A percentile compares a stretch with the other conserved stretches of the same genome.
Evolutionary conservation across 1,139 yeast genomes (phyloP).

Genomic region (Protomyces inouyei): DNA sequence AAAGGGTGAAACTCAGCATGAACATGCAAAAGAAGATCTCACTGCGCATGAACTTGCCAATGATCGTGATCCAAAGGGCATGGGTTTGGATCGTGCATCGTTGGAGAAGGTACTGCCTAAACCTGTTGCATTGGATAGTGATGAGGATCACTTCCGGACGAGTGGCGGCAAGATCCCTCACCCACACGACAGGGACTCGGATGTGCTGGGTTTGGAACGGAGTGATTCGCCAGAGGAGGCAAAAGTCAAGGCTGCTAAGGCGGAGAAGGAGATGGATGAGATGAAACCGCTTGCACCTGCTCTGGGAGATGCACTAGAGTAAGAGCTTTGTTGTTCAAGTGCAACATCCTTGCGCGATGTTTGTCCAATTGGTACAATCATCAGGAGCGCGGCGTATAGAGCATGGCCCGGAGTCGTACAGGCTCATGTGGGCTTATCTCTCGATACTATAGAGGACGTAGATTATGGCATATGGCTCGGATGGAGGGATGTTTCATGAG

Average conservation of each 20-base stretch:
- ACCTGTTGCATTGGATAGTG: neutral
- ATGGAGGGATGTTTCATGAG: too few relatives aligned
- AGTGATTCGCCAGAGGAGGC: neutral
- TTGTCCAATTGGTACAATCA: too few relatives aligned
- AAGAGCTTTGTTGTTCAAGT: too few relatives aligned
- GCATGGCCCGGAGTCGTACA: too few relatives aligned
- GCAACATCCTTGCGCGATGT: too few relatives aligned
- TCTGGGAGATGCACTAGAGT: neutral
- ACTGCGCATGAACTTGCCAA: neutral
- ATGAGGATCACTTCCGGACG: neutral
- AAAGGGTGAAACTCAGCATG: neutral
- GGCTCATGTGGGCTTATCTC: too few relatives aligned
- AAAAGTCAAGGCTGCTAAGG: neutral
- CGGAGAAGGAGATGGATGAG: neutral
- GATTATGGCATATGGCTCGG: too few relatives aligned
- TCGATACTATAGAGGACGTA: too few relatives aligned
- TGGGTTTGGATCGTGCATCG: neutral
- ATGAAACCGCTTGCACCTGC: neutral
- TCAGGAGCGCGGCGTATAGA: too few relatives aligned
- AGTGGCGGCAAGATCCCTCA: conserved; percentile 1
- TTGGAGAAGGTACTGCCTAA: neutral
- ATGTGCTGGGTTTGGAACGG: neutral
- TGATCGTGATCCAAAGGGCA: neutral
- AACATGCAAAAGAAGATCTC: neutral
- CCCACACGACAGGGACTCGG: neutral